Evolutionary conservation across 805 yeast species (phyloP).

Genomic region (Starmerella khaoyaiensis): DNA sequence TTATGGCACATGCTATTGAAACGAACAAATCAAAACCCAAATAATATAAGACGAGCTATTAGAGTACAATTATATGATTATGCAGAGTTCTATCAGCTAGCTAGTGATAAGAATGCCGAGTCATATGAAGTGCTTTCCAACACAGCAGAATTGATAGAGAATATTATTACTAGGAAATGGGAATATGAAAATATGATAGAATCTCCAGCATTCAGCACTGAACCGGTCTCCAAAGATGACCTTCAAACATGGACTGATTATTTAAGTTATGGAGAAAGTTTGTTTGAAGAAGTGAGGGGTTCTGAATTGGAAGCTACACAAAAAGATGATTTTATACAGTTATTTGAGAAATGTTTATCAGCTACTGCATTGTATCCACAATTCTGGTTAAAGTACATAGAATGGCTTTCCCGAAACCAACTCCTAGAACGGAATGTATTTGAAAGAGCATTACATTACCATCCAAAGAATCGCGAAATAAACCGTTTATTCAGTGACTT

Average conservation of each 20-base stretch:
- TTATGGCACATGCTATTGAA: slow-evolving; percentile 72
- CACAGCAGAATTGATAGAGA: slow-evolving; percentile 34
- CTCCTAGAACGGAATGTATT: slow-evolving; percentile 1
- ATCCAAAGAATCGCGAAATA: slow-evolving; percentile 5
- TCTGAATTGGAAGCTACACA: slow-evolving; percentile 19
- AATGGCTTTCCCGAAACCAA: slow-evolving; percentile 32
- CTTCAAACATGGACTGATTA: slow-evolving; percentile 50
- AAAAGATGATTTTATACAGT: slow-evolving; percentile 28
- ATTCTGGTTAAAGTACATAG: slow-evolving; percentile 58
- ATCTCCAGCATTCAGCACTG: slow-evolving; percentile 45
- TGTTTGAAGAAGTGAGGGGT: not conserved
- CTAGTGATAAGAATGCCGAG: slow-evolving; percentile 9
- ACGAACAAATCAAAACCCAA: slow-evolving; percentile 36
- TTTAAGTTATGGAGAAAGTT: slow-evolving; percentile 39
- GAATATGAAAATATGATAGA: slow-evolving; percentile 52
- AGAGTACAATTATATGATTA: slow-evolving; percentile 73
- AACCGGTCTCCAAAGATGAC: slow-evolving; percentile 35
- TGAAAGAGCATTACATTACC: slow-evolving; percentile 8
- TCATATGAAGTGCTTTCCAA: slow-evolving; percentile 4
- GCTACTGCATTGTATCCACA: slow-evolving; percentile 42
- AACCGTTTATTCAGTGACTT: not conserved
- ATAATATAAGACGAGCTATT: slow-evolving; percentile 21
- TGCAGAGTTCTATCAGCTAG: slow-evolving; percentile 53
- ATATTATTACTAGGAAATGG: slow-evolving; percentile 54
- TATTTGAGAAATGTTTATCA: slow-evolving; percentile 58